Evolutionary conservation across 2,329 filamentous ascomycete species (phyloP), one percentile per base, ranked within the genome.

Genomic region (Lecanoromycetidae sp.): DNA sequence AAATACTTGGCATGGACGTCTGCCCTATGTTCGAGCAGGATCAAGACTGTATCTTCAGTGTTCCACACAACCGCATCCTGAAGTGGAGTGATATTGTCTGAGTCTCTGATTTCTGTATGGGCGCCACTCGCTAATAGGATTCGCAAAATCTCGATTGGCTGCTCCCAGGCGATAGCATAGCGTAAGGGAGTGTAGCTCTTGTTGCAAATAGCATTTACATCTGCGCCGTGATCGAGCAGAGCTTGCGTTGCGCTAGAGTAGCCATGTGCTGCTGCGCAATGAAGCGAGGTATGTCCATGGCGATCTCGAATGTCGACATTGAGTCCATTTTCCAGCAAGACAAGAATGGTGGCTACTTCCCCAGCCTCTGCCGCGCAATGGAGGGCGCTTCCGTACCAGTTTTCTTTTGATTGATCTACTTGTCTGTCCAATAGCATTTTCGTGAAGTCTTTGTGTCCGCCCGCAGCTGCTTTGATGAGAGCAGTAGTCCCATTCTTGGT

Each of bases 311-410:
- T 13, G 40, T 45, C 12, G 12, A 51, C 20, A 26, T 46, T 19
- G 15, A 46, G 15, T 22, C 41, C 45, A 26, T 7, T 17, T n/a
- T 39, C 36, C 7, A 48, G n/a, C 15, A 52, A 22, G 15, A 22
- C 15, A 8, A 25, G 25, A 30, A 48, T 45, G 15, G 17, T 32
- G 9, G 27, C 29, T n/a, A 37, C 29, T 19, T 46, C 13, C 19
- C 41, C 45, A 15, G 39, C 41, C 38, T 51, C 49, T 20, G 49
- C 49, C 13, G 49, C 41, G 15, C 39, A 48, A 29, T 48, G 49
- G 17, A 48, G 33, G 13, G 25, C 49, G 8, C 40, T 41, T 5
- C 49, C 49, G 29, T 51, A 51, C 44, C 44, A 51, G 15, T 51
- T 51, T 6, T 36, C 7, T 44, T 39, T 44, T 20, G 6, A 19